Evolutionary conservation across 768 basidiomycete genomes (phyloP).

Genomic region (Psilocybe azurescens): DNA sequence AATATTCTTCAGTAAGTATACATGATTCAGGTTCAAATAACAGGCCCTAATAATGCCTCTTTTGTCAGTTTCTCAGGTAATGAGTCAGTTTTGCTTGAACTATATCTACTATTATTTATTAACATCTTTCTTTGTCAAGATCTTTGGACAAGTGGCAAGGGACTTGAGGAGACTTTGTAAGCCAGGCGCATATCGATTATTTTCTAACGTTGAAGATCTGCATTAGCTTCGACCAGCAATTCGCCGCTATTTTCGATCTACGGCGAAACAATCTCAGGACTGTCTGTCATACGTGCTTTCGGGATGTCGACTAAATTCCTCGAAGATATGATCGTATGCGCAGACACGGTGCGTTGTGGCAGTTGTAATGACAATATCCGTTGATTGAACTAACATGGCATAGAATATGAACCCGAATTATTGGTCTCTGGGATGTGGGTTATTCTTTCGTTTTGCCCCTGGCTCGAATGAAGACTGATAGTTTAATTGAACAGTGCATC

Average conservation of each 20-base stretch:
- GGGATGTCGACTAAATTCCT: conserved; percentile 88
- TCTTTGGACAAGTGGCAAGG: conserved; percentile 81
- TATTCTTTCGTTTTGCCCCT: background rate
- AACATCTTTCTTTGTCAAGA: conserved; percentile 3
- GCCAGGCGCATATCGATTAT: conserved; percentile 12
- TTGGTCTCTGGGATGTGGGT: conserved; percentile 87
- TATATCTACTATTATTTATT: too few relatives aligned
- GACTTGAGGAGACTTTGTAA: conserved; percentile 75
- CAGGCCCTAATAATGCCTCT: background rate
- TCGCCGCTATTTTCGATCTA: conserved; percentile 48
- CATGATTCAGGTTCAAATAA: background rate
- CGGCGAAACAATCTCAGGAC: conserved; percentile 48
- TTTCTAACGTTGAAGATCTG: background rate
- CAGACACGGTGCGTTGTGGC: conserved; percentile 66
- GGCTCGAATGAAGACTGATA: background rate
- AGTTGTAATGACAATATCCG: too few relatives aligned
- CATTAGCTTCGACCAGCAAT: conserved; percentile 38
- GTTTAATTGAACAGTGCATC: conserved; percentile 60
- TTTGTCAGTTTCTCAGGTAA: conserved; percentile 6
- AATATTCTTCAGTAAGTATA: conserved; percentile 6
- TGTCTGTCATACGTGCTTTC: conserved; percentile 74
- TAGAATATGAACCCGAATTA: conserved; percentile 74
- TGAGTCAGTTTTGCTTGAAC: background rate
- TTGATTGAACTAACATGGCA: background rate
- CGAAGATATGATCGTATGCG: conserved; percentile 80